These are phyloP conservation scores for Cystofilobasidium macerans DNA, from an alignment of 768 basidiomycete genomes.

Conservation along the genomic window DNA sequence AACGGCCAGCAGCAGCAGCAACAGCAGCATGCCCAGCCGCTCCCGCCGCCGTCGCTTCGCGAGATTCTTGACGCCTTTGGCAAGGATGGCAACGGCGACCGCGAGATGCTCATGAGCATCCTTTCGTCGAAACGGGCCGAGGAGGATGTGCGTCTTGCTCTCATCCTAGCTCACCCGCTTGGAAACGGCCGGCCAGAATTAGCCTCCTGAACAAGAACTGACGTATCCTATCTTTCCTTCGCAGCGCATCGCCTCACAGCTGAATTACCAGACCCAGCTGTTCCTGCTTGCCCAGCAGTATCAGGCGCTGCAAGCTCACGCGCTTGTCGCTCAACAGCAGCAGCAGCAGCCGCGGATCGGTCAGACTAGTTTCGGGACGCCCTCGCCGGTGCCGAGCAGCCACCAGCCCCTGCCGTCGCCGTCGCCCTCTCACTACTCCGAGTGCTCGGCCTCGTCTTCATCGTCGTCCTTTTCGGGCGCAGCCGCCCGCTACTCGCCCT, in stretches of 20 bases:
- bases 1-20: not conserved
- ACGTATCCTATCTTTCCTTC: not conserved
- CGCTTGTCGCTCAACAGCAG: not conserved
- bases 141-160: constrained; percentile 47
- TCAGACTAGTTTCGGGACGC: not conserved
- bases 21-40: not conserved
- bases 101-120: constrained; percentile 81
- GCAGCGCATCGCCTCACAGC: constrained; percentile 9
- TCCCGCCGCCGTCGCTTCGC: constrained; percentile 66
- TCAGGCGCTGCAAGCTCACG: not conserved
- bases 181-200: not conserved
- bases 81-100: constrained; percentile 76
- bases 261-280: constrained; percentile 15
- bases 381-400: not conserved
- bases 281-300: constrained; percentile 12
- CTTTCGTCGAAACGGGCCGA: constrained; percentile 85
- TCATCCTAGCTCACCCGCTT: not conserved
- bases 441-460: not conserved
- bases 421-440: not conserved
- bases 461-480: too few species aligned
- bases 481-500: not conserved
- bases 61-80: constrained; percentile 80
- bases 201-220: not conserved
- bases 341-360: not conserved
- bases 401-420: not conserved